A percentile compares a stretch with the other conserved stretches of the same genome.
phyloP scores from a whole-genome alignment of 108 stramenopile species.

The Phaeodactylum tricornutum region DNA sequence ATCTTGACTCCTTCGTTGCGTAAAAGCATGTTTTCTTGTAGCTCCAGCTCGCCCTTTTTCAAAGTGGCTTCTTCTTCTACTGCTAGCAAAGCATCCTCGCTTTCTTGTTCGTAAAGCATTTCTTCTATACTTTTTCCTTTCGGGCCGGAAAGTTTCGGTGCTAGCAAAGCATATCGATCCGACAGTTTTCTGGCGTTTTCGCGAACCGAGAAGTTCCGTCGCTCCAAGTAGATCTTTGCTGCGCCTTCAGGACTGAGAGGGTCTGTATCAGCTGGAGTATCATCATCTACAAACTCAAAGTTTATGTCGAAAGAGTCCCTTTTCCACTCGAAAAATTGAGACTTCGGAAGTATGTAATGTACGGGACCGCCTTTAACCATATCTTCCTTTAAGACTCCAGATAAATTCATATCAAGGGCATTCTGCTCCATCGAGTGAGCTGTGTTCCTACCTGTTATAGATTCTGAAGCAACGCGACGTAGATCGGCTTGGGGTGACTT shows the following conservation, averaged over 20 bases:
- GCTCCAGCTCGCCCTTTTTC: slow-evolving; percentile 48
- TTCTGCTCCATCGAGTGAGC: too few species aligned
- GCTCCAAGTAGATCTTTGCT: slow-evolving; percentile 45
- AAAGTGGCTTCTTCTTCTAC: slow-evolving; percentile 30
- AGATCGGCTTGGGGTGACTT: slow-evolving; percentile 4
- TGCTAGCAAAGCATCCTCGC: slow-evolving; percentile 22
- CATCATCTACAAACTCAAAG: slow-evolving; percentile 2
- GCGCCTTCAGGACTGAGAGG: slow-evolving; percentile 71
- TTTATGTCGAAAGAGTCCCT: slow-evolving; percentile 38
- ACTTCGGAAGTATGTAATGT: slow-evolving; percentile 46
- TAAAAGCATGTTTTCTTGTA: slow-evolving; percentile 60
- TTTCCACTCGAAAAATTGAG: slow-evolving; percentile 68
- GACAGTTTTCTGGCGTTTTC: slow-evolving; percentile 34
- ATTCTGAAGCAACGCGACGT: slow-evolving; percentile 13
- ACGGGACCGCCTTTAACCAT: too few species aligned
- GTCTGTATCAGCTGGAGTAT: slow-evolving; percentile 25
- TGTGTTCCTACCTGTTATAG: too few species aligned
- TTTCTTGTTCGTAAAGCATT: slow-evolving; percentile 20
- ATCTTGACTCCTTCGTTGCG: slow-evolving; percentile 48
- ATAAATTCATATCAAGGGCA: too few species aligned
- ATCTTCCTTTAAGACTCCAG: too few species aligned
- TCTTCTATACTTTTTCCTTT: slow-evolving; percentile 15
- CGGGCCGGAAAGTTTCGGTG: slow-evolving; percentile 24
- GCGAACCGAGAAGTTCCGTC: slow-evolving; percentile 44
- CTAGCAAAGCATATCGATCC: slow-evolving; percentile 43